A percentile compares a stretch with the other conserved stretches of the same genome.
Evolutionary conservation across 169 alveolate genomes (phyloP).

Genomic region (Plasmodium gonderi): DNA sequence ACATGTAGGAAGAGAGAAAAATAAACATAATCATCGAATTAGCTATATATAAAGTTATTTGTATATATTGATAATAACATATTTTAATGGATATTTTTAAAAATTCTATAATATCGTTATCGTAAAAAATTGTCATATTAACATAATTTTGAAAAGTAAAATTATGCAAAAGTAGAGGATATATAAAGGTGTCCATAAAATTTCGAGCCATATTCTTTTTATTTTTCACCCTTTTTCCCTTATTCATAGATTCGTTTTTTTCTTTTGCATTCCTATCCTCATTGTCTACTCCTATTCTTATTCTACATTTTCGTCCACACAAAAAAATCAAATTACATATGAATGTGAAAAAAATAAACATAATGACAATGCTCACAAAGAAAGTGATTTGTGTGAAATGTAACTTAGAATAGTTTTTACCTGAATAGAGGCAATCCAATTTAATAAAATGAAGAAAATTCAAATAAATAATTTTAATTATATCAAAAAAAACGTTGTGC

Average conservation of each 20-base stretch:
- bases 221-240: background rate
- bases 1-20: constrained; percentile 62
- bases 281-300: background rate
- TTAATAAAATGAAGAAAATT: constrained; percentile 19
- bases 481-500: constrained; percentile 64
- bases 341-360: constrained; percentile 22
- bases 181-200: background rate
- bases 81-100: constrained; percentile 42
- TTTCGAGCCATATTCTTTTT: background rate
- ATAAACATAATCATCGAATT: constrained; percentile 51
- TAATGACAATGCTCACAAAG: background rate
- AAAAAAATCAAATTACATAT: constrained; percentile 40
- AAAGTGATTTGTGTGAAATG: background rate
- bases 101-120: constrained; percentile 24
- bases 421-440: constrained; percentile 15
- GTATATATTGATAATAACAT: constrained; percentile 61
- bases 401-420: background rate
- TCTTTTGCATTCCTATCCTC: background rate
- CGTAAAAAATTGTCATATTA: constrained; percentile 26
- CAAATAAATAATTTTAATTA: constrained; percentile 43
- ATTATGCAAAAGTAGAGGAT: constrained; percentile 35
- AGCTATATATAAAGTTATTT: constrained; percentile 12
- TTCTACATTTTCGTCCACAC: background rate
- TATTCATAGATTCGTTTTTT: background rate
- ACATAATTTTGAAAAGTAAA: constrained; percentile 20